phyloP scores from a whole-genome alignment of 1,139 yeast species.

The Taphrina pruni region DNA sequence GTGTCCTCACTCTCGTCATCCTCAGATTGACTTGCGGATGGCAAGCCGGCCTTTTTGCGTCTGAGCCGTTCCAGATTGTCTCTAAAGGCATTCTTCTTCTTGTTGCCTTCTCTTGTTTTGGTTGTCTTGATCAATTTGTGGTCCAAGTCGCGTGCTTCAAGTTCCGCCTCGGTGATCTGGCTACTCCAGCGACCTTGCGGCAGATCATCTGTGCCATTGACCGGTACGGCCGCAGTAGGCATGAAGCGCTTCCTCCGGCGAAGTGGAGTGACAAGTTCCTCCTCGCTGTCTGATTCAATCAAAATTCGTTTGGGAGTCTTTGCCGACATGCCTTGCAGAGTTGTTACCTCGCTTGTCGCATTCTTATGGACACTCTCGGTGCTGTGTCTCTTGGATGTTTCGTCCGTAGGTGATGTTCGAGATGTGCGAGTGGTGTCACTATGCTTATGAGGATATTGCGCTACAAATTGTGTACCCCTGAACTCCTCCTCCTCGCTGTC shows the following conservation, averaged over 20 bases:
- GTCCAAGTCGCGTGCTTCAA: slow-evolving; percentile 29
- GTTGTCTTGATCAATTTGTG: slow-evolving; percentile 9
- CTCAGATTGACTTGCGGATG: slow-evolving; percentile 15
- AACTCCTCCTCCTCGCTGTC: slow-evolving; percentile 39
- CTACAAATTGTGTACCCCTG: slow-evolving; percentile 19
- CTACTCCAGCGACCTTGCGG: background rate
- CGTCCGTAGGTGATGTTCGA: background rate
- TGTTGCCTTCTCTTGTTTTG: slow-evolving; percentile 19
- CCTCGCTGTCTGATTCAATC: slow-evolving; percentile 32
- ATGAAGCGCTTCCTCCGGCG: slow-evolving; percentile 29
- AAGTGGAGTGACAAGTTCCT: slow-evolving; percentile 30
- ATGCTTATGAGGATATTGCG: background rate
- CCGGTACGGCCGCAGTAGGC: slow-evolving; percentile 5
- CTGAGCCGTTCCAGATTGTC: slow-evolving; percentile 24
- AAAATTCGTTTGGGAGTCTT: slow-evolving; percentile 2
- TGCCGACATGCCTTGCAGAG: background rate
- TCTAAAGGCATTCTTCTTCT: slow-evolving; percentile 16
- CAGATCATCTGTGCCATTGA: background rate
- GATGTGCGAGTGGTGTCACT: background rate
- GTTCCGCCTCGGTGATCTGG: background rate
- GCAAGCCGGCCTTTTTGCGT: slow-evolving; percentile 35
- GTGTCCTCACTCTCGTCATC: background rate
- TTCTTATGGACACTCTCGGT: background rate
- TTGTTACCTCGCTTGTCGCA: too few relatives aligned
- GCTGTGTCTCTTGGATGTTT: background rate